These are phyloP conservation scores for Geranium rotundifolium DNA, from an alignment of 345 rosid species.

Conservation along the genomic window DNA sequence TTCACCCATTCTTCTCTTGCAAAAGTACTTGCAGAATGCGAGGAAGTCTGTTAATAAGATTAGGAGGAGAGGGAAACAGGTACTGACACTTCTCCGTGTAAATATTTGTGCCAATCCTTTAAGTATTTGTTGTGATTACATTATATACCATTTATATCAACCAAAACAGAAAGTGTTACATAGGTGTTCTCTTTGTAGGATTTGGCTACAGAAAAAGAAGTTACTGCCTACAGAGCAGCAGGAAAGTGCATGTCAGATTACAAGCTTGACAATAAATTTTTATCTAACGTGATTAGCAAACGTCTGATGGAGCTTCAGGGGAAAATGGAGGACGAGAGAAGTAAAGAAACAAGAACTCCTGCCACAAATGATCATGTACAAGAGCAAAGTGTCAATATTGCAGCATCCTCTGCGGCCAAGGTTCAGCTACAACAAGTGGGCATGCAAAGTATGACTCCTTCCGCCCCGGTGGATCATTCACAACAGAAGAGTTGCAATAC, in stretches of 20 bases:
- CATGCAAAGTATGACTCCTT: too few relatives aligned
- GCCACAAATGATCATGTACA: too few relatives aligned
- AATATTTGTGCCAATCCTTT: too few relatives aligned
- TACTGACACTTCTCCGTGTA: too few relatives aligned
- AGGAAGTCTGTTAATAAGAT: neutral
- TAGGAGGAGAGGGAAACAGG: neutral
- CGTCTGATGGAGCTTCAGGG: neutral
- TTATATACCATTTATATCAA: too few relatives aligned
- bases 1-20: neutral
- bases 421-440: too few relatives aligned
- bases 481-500: neutral
- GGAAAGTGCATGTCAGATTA: neutral
- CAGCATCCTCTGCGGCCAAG: neutral
- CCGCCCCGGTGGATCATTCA: neutral
- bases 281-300: neutral
- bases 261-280: neutral
- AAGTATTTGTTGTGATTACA: neutral
- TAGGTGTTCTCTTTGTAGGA: neutral
- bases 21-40: neutral
- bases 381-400: neutral
- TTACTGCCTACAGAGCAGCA: neutral
- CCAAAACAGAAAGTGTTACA: too few relatives aligned
- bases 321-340: neutral
- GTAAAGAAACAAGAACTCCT: neutral
- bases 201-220: neutral